phyloP scores from a whole-genome alignment of 768 basidiomycete species.

The Lactarius pseudohatsudake region DNA sequence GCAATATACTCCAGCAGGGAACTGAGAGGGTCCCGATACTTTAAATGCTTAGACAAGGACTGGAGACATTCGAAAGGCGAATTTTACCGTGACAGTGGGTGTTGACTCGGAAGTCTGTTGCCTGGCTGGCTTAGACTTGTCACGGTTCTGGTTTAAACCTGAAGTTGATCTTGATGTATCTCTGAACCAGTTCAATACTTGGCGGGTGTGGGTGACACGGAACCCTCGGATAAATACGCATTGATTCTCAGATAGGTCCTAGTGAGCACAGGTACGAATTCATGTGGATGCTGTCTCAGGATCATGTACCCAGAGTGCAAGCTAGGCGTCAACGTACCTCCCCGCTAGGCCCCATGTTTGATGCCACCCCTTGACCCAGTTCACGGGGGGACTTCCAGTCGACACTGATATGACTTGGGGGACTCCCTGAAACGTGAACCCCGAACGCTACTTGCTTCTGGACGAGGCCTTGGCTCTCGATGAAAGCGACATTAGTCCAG shows the following conservation, averaged over 20 bases:
- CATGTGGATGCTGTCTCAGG: not conserved
- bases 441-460: not conserved
- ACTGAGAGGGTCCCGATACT: slow-evolving; percentile 11
- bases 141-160: not conserved
- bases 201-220: not conserved
- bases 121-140: not conserved
- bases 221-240: not conserved
- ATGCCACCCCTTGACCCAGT: not conserved
- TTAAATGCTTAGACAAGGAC: not conserved
- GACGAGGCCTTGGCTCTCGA: not conserved
- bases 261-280: not conserved
- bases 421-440: not conserved
- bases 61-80: not conserved
- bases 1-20: slow-evolving; percentile 8
- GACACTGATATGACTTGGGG: not conserved
- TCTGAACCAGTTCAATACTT: not conserved
- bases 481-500: not conserved
- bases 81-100: not conserved
- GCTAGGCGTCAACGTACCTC: not conserved
- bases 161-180: not conserved
- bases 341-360: not conserved
- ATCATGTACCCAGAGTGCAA: not conserved
- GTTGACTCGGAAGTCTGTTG: not conserved
- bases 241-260: not conserved
- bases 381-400: not conserved